Conservation (phyloP, 352 stramenopile genomes). For the Thalassiosira hispida region DNA sequence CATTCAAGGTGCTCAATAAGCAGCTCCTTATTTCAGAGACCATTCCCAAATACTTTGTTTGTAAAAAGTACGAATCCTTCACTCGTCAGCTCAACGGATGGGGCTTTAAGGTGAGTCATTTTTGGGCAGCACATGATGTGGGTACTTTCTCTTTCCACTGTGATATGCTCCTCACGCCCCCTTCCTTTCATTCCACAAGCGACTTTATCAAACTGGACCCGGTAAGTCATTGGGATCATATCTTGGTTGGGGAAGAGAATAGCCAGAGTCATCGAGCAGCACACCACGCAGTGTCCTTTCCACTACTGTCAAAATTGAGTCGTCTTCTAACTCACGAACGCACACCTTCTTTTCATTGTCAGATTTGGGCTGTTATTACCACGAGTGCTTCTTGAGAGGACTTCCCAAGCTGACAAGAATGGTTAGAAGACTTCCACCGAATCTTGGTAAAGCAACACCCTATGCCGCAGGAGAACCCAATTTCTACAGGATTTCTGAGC, state of each 20-base stretch:
- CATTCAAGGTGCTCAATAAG: constrained; percentile 54
- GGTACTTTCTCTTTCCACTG: no score
- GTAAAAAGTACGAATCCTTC: constrained; percentile 77
- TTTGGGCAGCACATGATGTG: no score
- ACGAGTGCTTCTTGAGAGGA: constrained; percentile 20
- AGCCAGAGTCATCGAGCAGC: no score
- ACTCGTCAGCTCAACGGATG: constrained; percentile 85
- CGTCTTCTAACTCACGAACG: no score
- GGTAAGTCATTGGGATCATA: no score
- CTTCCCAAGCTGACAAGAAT: constrained; percentile 13
- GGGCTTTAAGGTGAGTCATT: no score
- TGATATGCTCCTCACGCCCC: no score
- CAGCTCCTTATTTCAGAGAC: constrained; percentile 60
- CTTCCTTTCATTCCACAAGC: no score
- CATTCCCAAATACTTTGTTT: constrained; percentile 69
- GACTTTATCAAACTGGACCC: constrained; percentile 1
- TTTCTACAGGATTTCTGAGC: constrained; percentile 23
- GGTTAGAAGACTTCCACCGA: constrained; percentile 15
- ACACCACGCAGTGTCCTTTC: no score
- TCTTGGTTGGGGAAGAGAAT: no score
- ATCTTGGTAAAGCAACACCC: constrained; percentile 9
- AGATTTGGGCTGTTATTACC: constrained; percentile 4
- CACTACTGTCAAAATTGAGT: no score
- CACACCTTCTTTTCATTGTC: no score
- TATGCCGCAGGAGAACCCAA: constrained; percentile 18